A percentile compares a stretch with the other conserved stretches of the same genome.
phyloP scores from a whole-genome alignment of 176 grass and related monocot species.

The Oropetium thomaeum region DNA sequence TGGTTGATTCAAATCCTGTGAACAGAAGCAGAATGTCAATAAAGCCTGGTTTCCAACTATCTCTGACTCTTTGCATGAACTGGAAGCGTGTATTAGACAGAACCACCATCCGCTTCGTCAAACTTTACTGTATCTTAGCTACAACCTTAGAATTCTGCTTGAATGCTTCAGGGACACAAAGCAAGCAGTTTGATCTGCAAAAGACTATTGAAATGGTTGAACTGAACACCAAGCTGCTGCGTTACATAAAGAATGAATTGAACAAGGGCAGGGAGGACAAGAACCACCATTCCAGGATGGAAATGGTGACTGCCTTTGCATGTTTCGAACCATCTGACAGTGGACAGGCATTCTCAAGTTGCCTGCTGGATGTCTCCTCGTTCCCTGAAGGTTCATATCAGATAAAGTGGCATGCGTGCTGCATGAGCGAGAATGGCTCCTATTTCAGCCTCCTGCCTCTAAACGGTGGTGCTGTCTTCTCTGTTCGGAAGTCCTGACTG shows the following conservation, averaged over 20 bases:
- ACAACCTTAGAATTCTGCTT: constrained; percentile 28
- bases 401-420: constrained; percentile 73
- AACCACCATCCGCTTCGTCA: constrained; percentile 12
- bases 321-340: constrained; percentile 44
- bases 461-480: constrained; percentile 50
- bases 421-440: constrained; percentile 38
- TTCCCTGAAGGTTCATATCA: constrained; percentile 60
- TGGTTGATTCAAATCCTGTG: constrained; percentile 43
- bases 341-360: constrained; percentile 58
- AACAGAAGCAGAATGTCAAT: constrained; percentile 48
- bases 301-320: constrained; percentile 39
- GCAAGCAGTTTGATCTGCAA: constrained; percentile 33
- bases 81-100: constrained; percentile 46
- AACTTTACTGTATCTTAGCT: constrained; percentile 62
- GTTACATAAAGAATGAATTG: constrained; percentile 36
- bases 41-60: constrained; percentile 54
- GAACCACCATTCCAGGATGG: neutral
- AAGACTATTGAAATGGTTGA: constrained; percentile 46
- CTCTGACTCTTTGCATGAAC: constrained; percentile 68
- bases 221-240: constrained; percentile 46
- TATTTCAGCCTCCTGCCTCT: constrained; percentile 68
- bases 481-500: constrained; percentile 36
- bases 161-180: constrained; percentile 17
- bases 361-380: constrained; percentile 61
- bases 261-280: constrained; percentile 7